Evolutionary conservation across 768 basidiomycete species (phyloP).

Genomic region (Lentinula edodes): DNA sequence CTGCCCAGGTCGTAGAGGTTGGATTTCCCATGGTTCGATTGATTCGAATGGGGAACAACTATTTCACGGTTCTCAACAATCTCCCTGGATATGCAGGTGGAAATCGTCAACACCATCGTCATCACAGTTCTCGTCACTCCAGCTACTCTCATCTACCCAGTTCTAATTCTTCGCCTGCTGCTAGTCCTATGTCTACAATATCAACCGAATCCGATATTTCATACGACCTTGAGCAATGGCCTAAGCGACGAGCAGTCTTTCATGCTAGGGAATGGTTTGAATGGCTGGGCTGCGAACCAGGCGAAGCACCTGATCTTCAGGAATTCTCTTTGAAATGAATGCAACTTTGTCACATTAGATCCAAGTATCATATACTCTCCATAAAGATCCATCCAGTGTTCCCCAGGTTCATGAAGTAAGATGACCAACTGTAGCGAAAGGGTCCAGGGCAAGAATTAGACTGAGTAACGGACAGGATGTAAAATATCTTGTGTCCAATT

Average conservation of each 20-base stretch:
- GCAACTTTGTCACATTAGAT: too few species aligned
- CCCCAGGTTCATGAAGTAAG: too few species aligned
- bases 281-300: slow-evolving; percentile 58
- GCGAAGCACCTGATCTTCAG: slow-evolving; percentile 11
- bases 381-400: too few species aligned
- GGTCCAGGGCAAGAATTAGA: too few species aligned
- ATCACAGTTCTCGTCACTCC: not conserved
- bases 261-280: slow-evolving; percentile 60
- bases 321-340: slow-evolving; percentile 8
- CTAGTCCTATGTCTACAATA: not conserved
- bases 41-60: slow-evolving; percentile 44
- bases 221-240: slow-evolving; percentile 50
- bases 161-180: not conserved
- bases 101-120: not conserved
- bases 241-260: slow-evolving; percentile 44
- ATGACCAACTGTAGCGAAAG: too few species aligned
- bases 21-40: slow-evolving; percentile 61
- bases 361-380: too few species aligned
- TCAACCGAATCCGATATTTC: not conserved
- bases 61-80: slow-evolving; percentile 43
- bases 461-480: not conserved
- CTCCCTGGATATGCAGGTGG: slow-evolving; percentile 3
- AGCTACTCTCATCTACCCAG: not conserved
- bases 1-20: slow-evolving; percentile 41
- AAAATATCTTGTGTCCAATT: too few species aligned